phyloP scores from a whole-genome alignment of 257 asterid species.

The Agastache rugosa region DNA sequence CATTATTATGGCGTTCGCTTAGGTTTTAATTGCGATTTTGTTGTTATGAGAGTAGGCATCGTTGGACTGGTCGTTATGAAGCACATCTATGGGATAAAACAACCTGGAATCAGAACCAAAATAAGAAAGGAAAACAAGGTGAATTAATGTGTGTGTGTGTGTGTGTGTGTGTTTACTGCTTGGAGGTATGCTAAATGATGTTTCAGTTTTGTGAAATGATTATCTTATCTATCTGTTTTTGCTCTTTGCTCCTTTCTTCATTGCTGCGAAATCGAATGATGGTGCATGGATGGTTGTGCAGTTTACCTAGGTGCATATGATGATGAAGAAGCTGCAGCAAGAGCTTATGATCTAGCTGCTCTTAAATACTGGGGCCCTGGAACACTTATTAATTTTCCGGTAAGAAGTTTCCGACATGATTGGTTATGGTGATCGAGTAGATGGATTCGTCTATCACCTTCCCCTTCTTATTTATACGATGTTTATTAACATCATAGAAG shows the following conservation, averaged over 20 bases:
- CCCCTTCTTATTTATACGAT: conserved; percentile 3
- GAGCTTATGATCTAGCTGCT: conserved; percentile 99
- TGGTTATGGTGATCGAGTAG: conserved; percentile 2
- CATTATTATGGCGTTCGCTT: conserved; percentile 9
- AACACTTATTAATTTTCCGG: conserved; percentile 95
- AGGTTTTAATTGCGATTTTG: conserved; percentile 35
- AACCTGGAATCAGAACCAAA: conserved; percentile 98
- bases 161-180: background rate
- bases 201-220: conserved; percentile 32
- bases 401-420: conserved; percentile 48
- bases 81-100: conserved; percentile 99
- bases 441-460: conserved; percentile 23
- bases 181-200: conserved; percentile 22
- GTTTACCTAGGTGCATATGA: conserved; percentile 99
- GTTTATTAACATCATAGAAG: conserved; percentile 7
- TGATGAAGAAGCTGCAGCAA: conserved; percentile 99
- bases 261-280: conserved; percentile 44
- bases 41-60: conserved; percentile 67
- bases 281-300: conserved; percentile 53
- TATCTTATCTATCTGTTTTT: conserved; percentile 47
- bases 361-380: conserved; percentile 99
- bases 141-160: conserved; percentile 5
- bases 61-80: conserved; percentile 99
- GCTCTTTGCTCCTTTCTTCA: conserved; percentile 27
- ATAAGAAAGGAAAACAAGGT: conserved; percentile 99